These are phyloP conservation scores for Curvularia sp. DNA, from an alignment of 2,329 filamentous ascomycete species.

Conservation along the genomic window DNA sequence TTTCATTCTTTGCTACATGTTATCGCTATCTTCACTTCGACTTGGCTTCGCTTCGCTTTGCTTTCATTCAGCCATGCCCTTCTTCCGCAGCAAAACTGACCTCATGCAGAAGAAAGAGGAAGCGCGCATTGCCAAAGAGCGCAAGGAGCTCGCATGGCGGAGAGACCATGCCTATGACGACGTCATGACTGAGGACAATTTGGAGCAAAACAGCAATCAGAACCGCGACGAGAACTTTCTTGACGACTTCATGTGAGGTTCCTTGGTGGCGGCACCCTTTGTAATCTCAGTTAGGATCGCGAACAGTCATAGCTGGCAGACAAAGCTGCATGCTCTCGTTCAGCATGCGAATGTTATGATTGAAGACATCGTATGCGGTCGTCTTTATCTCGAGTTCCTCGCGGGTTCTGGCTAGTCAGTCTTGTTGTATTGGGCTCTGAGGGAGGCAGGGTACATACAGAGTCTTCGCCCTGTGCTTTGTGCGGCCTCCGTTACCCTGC, in stretches of 20 bases:
- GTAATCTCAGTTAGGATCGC: slow-evolving; percentile 33
- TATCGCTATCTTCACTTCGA: not conserved
- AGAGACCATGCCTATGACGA: slow-evolving; percentile 99
- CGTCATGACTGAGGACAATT: slow-evolving; percentile 81
- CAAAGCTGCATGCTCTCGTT: slow-evolving; percentile 76
- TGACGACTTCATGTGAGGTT: slow-evolving; percentile 74
- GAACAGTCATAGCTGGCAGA: slow-evolving; percentile 46
- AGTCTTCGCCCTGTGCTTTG: slow-evolving; percentile 38
- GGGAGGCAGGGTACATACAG: slow-evolving; percentile 25
- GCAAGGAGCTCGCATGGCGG: slow-evolving; percentile 89
- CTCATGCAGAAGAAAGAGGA: slow-evolving; percentile 75
- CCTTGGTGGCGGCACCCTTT: not conserved
- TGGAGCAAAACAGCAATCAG: slow-evolving; percentile 83
- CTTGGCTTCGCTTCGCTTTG: not conserved
- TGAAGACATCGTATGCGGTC: slow-evolving; percentile 66
- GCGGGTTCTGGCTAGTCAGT: slow-evolving; percentile 25
- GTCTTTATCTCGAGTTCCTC: slow-evolving; percentile 43
- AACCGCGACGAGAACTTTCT: slow-evolving; percentile 78
- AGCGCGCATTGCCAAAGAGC: slow-evolving; percentile 74
- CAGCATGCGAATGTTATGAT: slow-evolving; percentile 74
- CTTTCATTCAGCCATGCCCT: not conserved
- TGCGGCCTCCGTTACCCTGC: slow-evolving; percentile 44
- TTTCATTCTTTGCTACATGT: not conserved
- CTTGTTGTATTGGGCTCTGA: not conserved
- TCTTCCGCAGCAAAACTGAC: slow-evolving; percentile 15